Evolutionary conservation across 2,329 filamentous ascomycete genomes (phyloP).

Genomic region (Trichoderma aggressivum): DNA sequence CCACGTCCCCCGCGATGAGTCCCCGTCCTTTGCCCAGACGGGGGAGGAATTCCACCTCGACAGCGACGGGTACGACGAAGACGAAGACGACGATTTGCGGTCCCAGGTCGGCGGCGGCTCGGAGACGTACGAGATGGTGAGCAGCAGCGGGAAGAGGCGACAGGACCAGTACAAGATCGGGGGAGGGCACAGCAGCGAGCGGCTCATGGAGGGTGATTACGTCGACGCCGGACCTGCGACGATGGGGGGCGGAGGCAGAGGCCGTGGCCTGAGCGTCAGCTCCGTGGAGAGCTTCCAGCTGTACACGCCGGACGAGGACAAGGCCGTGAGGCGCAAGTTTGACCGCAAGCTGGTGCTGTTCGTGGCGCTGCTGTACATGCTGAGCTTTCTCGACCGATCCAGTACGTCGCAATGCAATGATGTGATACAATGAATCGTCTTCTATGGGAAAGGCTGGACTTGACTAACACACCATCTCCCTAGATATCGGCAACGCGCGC

Average conservation of each 20-base stretch:
- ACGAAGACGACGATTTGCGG: conserved; percentile 30
- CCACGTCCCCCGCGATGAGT: conserved; percentile 27
- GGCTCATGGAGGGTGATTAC: conserved; percentile 23
- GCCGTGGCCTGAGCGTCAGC: conserved; percentile 27
- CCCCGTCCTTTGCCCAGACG: conserved; percentile 40
- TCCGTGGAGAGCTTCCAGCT: conserved; percentile 38
- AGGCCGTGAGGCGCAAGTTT: conserved; percentile 66
- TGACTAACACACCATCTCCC: neutral
- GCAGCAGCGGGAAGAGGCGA: conserved; percentile 22
- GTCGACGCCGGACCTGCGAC: conserved; percentile 23
- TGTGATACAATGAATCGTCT: neutral
- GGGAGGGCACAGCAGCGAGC: conserved; percentile 19
- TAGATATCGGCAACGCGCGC: conserved; percentile 61
- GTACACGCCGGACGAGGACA: conserved; percentile 67
- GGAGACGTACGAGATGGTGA: conserved; percentile 37
- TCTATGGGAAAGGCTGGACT: neutral
- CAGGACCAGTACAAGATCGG: conserved; percentile 17
- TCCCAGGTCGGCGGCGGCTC: conserved; percentile 30
- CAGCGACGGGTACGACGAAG: conserved; percentile 25
- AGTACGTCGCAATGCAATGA: conserved; percentile 52
- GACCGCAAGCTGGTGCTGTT: conserved; percentile 77
- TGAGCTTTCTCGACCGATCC: conserved; percentile 81
- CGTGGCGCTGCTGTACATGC: conserved; percentile 75
- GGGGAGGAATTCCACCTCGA: conserved; percentile 37
- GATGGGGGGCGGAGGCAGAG: neutral